Conservation (phyloP, 805 yeast species). For the Metschnikowia borealis region DNA sequence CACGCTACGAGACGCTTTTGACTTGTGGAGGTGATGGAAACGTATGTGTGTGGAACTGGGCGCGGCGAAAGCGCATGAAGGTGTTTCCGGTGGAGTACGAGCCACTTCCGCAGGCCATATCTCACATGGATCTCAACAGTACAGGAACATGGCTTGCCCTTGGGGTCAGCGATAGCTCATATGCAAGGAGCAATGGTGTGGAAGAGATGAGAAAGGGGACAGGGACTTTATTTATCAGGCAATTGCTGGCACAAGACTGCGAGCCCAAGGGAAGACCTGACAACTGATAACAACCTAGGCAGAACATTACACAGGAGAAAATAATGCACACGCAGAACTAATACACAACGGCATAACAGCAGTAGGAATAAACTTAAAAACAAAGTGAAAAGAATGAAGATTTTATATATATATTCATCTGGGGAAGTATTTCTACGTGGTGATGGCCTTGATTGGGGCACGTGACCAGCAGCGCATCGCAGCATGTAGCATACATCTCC, state of each 20-base stretch:
- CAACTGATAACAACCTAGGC: not conserved
- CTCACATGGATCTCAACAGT: slow-evolving; percentile 15
- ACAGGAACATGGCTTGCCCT: slow-evolving; percentile 14
- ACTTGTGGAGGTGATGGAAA: slow-evolving; percentile 52
- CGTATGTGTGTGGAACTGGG: slow-evolving; percentile 50
- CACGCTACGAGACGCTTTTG: slow-evolving; percentile 35
- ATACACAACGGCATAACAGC: too few species aligned
- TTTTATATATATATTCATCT: not conserved
- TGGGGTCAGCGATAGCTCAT: slow-evolving; percentile 12
- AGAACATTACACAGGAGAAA: too few species aligned
- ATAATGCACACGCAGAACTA: too few species aligned
- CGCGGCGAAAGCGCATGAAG: slow-evolving; percentile 40
- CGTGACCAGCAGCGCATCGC: slow-evolving; percentile 4
- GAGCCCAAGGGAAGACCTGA: slow-evolving; percentile 6
- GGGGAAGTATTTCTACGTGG: too few species aligned
- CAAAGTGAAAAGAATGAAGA: too few species aligned
- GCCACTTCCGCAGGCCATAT: slow-evolving; percentile 6
- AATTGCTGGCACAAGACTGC: slow-evolving; percentile 9
- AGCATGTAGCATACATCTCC: not conserved
- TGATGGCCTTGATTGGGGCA: not conserved
- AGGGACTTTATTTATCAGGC: slow-evolving; percentile 7
- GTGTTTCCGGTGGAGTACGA: slow-evolving; percentile 21
- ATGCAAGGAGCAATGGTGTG: slow-evolving; percentile 3
- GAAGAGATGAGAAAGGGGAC: not conserved
- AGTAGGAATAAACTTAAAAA: too few species aligned